phyloP scores from a whole-genome alignment of 2,329 filamentous ascomycete species.

The Plectosphaerella plurivora region DNA sequence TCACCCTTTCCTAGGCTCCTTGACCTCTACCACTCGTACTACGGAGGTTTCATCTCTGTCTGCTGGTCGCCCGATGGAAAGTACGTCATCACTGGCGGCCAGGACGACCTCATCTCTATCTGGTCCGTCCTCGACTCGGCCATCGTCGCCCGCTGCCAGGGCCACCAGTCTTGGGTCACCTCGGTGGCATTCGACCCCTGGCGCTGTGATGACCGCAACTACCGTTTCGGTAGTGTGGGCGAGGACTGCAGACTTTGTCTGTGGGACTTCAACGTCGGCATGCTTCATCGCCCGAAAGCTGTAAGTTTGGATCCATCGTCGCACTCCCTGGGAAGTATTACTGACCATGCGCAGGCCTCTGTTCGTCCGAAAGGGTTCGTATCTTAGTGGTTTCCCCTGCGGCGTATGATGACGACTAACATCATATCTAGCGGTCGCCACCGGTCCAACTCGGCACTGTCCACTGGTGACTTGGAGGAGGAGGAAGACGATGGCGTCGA shows the following conservation, averaged over 20 bases:
- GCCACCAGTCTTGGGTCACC: constrained; percentile 94
- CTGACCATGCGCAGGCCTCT: constrained; percentile 34
- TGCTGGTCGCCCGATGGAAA: constrained; percentile 98
- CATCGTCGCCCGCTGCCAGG: constrained; percentile 87
- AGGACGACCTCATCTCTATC: constrained; percentile 94
- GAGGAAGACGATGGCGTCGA: constrained; percentile 58
- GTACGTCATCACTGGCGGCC: constrained; percentile 90
- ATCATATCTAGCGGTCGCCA: constrained; percentile 51
- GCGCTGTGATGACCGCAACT: constrained; percentile 93
- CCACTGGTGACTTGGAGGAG: constrained; percentile 30
- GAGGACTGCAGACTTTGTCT: constrained; percentile 87
- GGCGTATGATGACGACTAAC: constrained; percentile 59
- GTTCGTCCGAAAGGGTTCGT: constrained; percentile 52
- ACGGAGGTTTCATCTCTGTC: constrained; percentile 86
- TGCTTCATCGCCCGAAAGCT: constrained; percentile 86
- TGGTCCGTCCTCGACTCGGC: constrained; percentile 84
- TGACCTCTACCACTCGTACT: constrained; percentile 86
- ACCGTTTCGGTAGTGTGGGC: constrained; percentile 92
- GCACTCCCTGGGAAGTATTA: not conserved
- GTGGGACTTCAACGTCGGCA: constrained; percentile 97
- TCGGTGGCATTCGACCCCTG: constrained; percentile 93
- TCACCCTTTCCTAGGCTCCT: constrained; percentile 55
- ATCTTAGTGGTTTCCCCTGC: constrained; percentile 41
- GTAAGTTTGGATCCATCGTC: constrained; percentile 42
- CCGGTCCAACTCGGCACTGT: constrained; percentile 67